Evolutionary conservation across 2,329 filamentous ascomycete genomes (phyloP), one percentile per base, ranked within the genome.

Genomic region (Acrocalymma vagum): DNA sequence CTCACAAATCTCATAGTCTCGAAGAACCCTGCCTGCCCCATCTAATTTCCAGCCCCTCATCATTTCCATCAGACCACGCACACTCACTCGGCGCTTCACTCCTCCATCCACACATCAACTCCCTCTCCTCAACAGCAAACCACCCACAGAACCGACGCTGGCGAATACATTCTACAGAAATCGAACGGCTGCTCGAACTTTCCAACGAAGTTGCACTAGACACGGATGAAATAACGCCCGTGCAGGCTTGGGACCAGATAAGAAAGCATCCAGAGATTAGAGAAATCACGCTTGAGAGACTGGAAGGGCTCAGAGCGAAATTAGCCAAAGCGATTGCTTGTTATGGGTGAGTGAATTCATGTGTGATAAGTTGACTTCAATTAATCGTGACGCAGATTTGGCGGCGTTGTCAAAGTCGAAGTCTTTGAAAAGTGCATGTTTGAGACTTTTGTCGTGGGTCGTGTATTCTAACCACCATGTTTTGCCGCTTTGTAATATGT

Each of bases 191-290:
- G 5, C 41, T 57, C 15, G 30, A 29, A 17, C 42, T 57, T 3
- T 45, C 53, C 2, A 22, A 9, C 16, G 49, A 31, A 26, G 54
- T 42, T 37, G 50, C 20, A 23, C 53, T 46, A 10, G 43, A 51
- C 9, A 54, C 50, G 10, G 35, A 29, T 13, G 61, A 65, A 16
- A 38, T 67, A 6, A 69, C 65, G 3, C 65, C 65, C 1, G 54
- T 69, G 2, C 65, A 69, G 29, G 63, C 58, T 6, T 69, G 64
- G 65, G 49, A 62, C 27, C 42, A 54, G 13, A 58, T 69, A 9
- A 50, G 48, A 7, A 27, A 39, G 10, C 56, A 60, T 42, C 38
- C 50, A 2, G 45, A 45, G 7, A 61, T 64, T 30, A 14, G 16
- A 4, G 20, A 13, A 11, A 15, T 67, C 5, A 45, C 51, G 3